Base-by-base conservation (phyloP, 1,139 yeast genomes). In the Saccharomyces pastorianus region DNA sequence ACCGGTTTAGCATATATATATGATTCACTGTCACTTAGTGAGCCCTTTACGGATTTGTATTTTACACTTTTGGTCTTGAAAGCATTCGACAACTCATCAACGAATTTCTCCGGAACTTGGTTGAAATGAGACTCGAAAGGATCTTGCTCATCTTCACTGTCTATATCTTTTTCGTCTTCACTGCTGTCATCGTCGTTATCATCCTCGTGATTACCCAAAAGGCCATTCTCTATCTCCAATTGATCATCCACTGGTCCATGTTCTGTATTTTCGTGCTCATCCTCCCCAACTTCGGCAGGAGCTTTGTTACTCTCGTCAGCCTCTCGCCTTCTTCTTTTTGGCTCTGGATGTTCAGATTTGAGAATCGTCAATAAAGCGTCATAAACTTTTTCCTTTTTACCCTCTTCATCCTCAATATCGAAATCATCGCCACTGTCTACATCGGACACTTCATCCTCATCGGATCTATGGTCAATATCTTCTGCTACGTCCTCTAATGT, bases 121-220 rank as follows among this genome's bases (percentile, higher is more conserved):
- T 84, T 86, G 68, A 85, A 91, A 67, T 91, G 98, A 27, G 72
- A 66, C 58, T 87, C 89, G 63, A 86, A 90, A 7, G 53, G 88
- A 68, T 85, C 89, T 11, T 64, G 65, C 28, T 56, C 67, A 50
- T 73, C 74, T 25, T 72, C 76, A 26, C 63, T 69, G 2, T 65
- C 71, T 9, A 61, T 62, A 17, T 63, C 74, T n/a, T 64, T 67
- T 4, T 67, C 72, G 3, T 63, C 71, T 4, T 62, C 70, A 2
- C 48, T 49, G 6, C 48, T 53, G 17, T 49, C 42, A 8, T 69
- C 74, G 1, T 61, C 71, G 8, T 69, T 74, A 1, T 64, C 71
- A 5, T 66, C 72, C 4, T 63, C 64, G 4, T 59, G 59, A n/a
- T 69, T 70, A 1, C 59, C 64, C 1, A 65, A 38, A 38, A 38